Evolutionary conservation across 495 filamentous ascomycete species (phyloP).

Genomic region (Acidiella bohemica): DNA sequence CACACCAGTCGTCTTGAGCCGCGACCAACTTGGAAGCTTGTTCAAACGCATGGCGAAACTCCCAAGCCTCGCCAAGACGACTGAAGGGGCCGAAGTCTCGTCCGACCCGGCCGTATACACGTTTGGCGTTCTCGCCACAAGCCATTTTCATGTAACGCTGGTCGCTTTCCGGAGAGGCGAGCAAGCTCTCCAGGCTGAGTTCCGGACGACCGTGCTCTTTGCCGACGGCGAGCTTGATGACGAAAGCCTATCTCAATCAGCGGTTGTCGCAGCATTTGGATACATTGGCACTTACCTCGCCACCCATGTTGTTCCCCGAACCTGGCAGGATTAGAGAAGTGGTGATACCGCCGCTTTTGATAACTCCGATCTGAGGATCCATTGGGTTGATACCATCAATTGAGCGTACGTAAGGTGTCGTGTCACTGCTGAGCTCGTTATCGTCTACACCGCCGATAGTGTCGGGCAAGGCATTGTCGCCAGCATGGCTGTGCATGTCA

Average conservation of each 20-base stretch:
- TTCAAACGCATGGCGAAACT: conserved; percentile 49
- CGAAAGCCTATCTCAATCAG: too few relatives aligned
- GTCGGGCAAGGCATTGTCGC: conserved; percentile 20
- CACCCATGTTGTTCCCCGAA: conserved; percentile 52
- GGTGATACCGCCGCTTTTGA: conserved; percentile 56
- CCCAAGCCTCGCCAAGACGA: conserved; percentile 47
- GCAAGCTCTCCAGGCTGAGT: conserved; percentile 34
- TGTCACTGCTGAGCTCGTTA: conserved; percentile 32
- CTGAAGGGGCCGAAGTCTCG: conserved; percentile 22
- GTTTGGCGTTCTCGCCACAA: conserved; percentile 38
- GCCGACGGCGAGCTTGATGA: conserved; percentile 40
- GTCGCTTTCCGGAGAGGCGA: conserved; percentile 34
- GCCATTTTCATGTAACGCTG: conserved; percentile 58
- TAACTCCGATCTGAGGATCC: conserved; percentile 43
- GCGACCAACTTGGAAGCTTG: conserved; percentile 38
- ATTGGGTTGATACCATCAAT: conserved; percentile 42
- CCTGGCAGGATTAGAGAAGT: conserved; percentile 52
- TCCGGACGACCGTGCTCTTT: conserved; percentile 32
- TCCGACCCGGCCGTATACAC: conserved; percentile 30
- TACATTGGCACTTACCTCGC: too few relatives aligned
- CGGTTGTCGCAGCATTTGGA: too few relatives aligned
- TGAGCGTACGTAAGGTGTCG: conserved; percentile 46
- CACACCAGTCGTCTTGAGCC: conserved; percentile 48
- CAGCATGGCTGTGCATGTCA: conserved; percentile 52
- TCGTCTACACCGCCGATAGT: conserved; percentile 29